Evolutionary conservation across 2,329 filamentous ascomycete genomes (phyloP).

Genomic region (Albophoma yamanashiensis): DNA sequence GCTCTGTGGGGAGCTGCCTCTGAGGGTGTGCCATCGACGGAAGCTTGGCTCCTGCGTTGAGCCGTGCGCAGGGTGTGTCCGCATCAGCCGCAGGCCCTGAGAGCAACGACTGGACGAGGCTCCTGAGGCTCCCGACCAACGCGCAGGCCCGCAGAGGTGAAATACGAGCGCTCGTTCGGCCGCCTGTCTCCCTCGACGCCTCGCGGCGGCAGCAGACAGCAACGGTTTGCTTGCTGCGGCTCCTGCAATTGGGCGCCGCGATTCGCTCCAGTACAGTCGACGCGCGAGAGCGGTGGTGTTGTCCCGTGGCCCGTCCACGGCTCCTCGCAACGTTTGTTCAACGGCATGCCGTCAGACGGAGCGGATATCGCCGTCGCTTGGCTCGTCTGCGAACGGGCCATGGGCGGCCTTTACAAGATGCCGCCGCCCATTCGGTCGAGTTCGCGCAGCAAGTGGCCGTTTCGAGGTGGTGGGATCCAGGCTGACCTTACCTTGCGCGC

Average conservation of each 20-base stretch:
- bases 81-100: background rate
- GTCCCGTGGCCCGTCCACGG: background rate
- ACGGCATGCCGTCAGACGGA: too few relatives aligned
- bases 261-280: background rate
- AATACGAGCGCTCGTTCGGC: background rate
- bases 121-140: background rate
- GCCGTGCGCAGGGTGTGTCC: background rate
- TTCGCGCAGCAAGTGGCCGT: background rate
- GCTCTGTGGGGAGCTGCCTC: background rate
- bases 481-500: too few relatives aligned
- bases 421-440: too few relatives aligned
- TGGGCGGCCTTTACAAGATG: too few relatives aligned
- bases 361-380: background rate
- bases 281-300: too few relatives aligned
- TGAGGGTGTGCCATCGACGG: background rate
- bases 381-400: too few relatives aligned
- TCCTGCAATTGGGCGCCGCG: background rate
- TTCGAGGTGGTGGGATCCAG: background rate
- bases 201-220: background rate
- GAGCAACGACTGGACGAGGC: background rate
- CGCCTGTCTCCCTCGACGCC: too few relatives aligned
- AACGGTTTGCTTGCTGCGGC: background rate
- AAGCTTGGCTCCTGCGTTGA: background rate
- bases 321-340: background rate
- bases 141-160: background rate